Percentiles rank a stretch among this genome's conserved stretches.
phyloP scores from a whole-genome alignment of 2,329 filamentous ascomycete species.

The Exophiala spinifera region DNA sequence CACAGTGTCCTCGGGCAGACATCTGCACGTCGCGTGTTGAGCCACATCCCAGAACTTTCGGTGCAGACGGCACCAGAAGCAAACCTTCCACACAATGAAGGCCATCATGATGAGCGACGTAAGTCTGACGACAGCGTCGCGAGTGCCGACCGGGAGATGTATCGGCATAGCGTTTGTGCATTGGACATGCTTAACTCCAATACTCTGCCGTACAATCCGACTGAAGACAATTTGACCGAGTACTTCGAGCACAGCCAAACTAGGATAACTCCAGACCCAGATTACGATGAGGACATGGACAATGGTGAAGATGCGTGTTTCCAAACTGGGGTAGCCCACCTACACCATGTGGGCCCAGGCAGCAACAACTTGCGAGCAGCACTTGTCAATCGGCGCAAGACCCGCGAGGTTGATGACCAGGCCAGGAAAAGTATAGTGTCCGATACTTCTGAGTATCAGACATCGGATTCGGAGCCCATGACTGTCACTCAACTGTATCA shows the following conservation, averaged over 20 bases:
- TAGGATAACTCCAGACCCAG: not conserved
- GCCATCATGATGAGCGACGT: not conserved
- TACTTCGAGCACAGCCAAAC: constrained; percentile 1
- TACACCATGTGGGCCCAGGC: constrained; percentile 15
- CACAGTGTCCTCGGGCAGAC: constrained; percentile 22
- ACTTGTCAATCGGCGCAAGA: not conserved
- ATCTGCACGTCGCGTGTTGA: constrained; percentile 18
- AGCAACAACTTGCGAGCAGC: constrained; percentile 13
- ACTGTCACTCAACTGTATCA: constrained; percentile 24
- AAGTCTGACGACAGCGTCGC: constrained; percentile 19
- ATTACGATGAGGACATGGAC: not conserved
- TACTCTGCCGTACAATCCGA: constrained; percentile 10
- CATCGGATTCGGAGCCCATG: constrained; percentile 21
- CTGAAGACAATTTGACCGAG: constrained; percentile 11
- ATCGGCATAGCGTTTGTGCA: constrained; percentile 22
- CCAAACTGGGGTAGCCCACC: constrained; percentile 7
- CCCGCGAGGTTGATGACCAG: constrained; percentile 5
- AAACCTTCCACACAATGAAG: not conserved
- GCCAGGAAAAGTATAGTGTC: constrained; percentile 17
- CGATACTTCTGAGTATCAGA: constrained; percentile 18
- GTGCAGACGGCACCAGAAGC: constrained; percentile 2
- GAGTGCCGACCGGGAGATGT: constrained; percentile 25
- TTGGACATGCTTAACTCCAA: constrained; percentile 22
- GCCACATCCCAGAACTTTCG: constrained; percentile 22
- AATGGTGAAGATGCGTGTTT: not conserved